A percentile compares a stretch with the other conserved stretches of the same genome.
Conservation (phyloP, 345 rosid genomes). For the Diplotaxis tenuifolia region DNA sequence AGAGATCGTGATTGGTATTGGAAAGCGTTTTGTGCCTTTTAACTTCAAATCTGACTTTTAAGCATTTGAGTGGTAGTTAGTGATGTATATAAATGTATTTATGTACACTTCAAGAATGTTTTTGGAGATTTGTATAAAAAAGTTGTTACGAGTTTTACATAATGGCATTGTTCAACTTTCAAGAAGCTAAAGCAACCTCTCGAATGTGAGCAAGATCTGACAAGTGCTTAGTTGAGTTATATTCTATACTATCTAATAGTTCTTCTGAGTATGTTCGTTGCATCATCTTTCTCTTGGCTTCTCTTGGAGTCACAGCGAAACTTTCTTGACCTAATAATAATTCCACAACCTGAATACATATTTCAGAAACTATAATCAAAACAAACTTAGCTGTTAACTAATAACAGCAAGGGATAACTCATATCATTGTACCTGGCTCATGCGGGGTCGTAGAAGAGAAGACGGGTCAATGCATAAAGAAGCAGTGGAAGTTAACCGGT, state of each 20-base stretch:
- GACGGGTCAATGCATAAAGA: constrained; percentile 82
- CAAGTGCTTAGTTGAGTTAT: constrained; percentile 69
- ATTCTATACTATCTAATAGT: constrained; percentile 60
- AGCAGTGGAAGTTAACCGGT: constrained; percentile 65
- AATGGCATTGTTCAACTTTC: constrained; percentile 11
- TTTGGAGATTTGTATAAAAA: too few species aligned
- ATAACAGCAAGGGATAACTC: neutral
- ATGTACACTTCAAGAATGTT: too few species aligned
- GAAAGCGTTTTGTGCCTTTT: too few species aligned
- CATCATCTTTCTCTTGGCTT: constrained; percentile 31
- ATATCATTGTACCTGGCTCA: constrained; percentile 68
- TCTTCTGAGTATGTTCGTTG: constrained; percentile 79
- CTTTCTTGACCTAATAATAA: constrained; percentile 62
- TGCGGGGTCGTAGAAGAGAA: constrained; percentile 77
- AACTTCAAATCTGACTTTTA: too few species aligned
- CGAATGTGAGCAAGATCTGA: constrained; percentile 52
- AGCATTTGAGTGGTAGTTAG: too few species aligned
- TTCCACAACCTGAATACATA: constrained; percentile 57
- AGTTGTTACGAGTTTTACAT: neutral
- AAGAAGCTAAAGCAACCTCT: constrained; percentile 64
- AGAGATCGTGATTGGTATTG: too few species aligned
- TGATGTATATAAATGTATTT: too few species aligned
- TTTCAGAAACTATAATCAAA: neutral
- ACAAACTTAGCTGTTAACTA: neutral
- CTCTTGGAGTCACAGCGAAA: constrained; percentile 32